Conservation (phyloP, 306 rosid genomes). For the Sindora glabra region DNA sequence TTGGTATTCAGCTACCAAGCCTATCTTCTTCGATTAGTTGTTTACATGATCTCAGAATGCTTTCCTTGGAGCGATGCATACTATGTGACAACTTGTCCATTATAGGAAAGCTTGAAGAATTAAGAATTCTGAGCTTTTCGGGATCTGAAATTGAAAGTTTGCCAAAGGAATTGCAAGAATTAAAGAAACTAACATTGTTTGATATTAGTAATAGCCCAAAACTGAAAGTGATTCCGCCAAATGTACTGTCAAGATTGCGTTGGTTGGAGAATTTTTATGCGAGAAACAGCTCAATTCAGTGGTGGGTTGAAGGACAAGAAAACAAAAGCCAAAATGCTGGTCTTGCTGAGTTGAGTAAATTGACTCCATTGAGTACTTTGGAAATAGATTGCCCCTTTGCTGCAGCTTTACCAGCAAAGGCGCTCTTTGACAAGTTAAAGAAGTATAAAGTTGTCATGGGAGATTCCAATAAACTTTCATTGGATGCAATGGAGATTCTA, state of each 20-base stretch:
- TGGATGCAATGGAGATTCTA: not conserved
- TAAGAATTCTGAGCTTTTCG: constrained; percentile 23
- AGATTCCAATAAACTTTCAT: not conserved
- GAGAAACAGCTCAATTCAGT: constrained; percentile 14
- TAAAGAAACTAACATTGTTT: constrained; percentile 10
- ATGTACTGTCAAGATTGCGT: constrained; percentile 24
- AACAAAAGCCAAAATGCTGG: not conserved
- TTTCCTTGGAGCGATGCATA: constrained; percentile 2
- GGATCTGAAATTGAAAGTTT: not conserved
- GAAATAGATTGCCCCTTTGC: not conserved
- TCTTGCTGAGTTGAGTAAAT: constrained; percentile 8
- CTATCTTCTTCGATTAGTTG: not conserved
- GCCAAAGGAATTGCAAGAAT: constrained; percentile 13
- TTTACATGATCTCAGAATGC: not conserved
- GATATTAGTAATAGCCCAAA: constrained; percentile 9
- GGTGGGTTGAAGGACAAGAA: constrained; percentile 10
- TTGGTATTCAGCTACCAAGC: not conserved
- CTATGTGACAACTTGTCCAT: constrained; percentile 7
- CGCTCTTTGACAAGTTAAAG: constrained; percentile 7
- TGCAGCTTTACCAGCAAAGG: not conserved
- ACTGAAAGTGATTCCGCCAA: constrained; percentile 17
- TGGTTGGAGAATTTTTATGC: constrained; percentile 30
- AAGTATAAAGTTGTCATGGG: constrained; percentile 29
- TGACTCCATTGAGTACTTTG: not conserved
- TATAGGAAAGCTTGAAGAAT: constrained; percentile 13